Base-by-base conservation (phyloP, 176 grass and related monocot genomes). In the Lolium rigidum region DNA sequence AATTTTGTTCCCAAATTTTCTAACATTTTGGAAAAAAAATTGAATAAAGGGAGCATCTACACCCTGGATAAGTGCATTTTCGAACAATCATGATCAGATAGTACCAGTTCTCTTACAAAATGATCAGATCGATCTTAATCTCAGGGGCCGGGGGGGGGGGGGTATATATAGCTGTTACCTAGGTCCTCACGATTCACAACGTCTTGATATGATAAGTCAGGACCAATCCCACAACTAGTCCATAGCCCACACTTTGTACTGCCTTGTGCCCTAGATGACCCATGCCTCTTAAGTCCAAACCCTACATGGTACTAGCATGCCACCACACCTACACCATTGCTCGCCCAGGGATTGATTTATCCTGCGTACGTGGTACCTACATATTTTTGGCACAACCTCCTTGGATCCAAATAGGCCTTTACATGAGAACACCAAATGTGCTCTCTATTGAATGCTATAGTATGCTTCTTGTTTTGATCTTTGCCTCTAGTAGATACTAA, bases 271-370 rank as follows among this genome's bases (percentile, higher is more conserved):
- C 41, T 88, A 20, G 52, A 63, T 71, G 74, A 63, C 39, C 74
- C 64, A 72, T 71, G 52, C 28, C 74, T 70, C 71, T 25, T 16
- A 74, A 58, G 60, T 24, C 69, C 87, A 28, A 58, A 81, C 18
- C 67, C 82, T 80, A 74, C 70, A 37, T 12, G 2, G 25, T 69
- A 59, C 68, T 82, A 68, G 82, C 77, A 76, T 85, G 69, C 25
- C 50, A 85, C 68, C 82, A 80, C 60, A 80, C 60, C 69, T 85
- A 75, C 59, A 39, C 24, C 20, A 7, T 75, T 65, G 76, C 18
- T 37, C 43, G 74, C 67, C 82, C 39, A 80, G 68, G 70, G 43
- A 74, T 65, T 65, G 71, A 6, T 37, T 21, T 51, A 25, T 17
- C 11, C 11, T 38, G 26, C 35, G 76, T 63, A 63, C 46, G 22